Base-by-base conservation (phyloP, 2,329 filamentous ascomycete species). In the Calonectria ilicicola region DNA sequence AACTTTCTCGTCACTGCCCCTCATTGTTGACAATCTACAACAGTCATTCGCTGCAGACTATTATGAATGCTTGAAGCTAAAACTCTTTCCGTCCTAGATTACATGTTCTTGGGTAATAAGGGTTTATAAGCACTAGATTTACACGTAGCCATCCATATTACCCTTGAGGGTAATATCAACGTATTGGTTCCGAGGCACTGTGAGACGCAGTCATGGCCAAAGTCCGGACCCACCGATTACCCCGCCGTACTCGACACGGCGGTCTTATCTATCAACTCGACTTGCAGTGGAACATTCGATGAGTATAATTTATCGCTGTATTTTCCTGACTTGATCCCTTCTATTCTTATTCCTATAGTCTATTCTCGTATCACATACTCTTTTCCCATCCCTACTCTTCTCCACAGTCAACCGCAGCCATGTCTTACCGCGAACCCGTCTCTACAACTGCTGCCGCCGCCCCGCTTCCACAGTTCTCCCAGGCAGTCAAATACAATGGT, bases 401-500 rank as follows among this genome's bases (percentile, higher is more conserved):
- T 40, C 21, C 14, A 2, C 21, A 19, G 10, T 23, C 14, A 26
- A 23, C 7, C 2, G n/a, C 29, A 35, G 26, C 21, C 12, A 60
- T 60, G 53, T 60, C 53, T 17, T 60, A 40, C 53, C 53, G 53
- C 14, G 53, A 60, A 19, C 35, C 63, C 27, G 63, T 65, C 17
- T 26, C 29, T 19, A 65, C 63, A 5, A 49, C 29, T 10, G 63
- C 70, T 0, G 76, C 76, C 12, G 75, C 75, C 1, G 40, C 75
- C 0, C 75, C 89, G 87, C 81, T 90, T 44, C 88, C 89, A 0
- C 87, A 91, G 77, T 89, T 90, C 81, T 90, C 87, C 1, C 89
- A 92, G 78, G 91, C 90, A 46, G 86, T 92, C 77, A 86, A 90
- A 75, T 87, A 87, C 81, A 90, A 91, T 77, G 91, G 91, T 77